These are phyloP conservation scores for Pythium phragmitis DNA, from an alignment of 352 stramenopile genomes.

Conservation along the genomic window DNA sequence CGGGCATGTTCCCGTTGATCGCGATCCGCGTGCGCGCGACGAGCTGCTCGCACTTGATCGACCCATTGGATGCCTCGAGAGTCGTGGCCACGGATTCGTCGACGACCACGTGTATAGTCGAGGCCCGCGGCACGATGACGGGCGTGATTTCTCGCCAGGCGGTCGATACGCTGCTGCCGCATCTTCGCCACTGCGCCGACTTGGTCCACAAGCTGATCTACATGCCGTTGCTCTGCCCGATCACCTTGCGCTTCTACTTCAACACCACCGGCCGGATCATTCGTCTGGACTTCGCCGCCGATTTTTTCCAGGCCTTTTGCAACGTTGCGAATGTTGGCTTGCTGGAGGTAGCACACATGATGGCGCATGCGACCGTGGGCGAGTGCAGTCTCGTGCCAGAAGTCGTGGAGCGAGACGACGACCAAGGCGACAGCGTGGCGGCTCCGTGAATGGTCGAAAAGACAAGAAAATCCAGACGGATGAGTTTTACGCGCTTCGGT, in stretches of 20 bases:
- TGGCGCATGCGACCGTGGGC: conserved; percentile 1
- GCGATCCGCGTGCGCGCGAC: conserved; percentile 8
- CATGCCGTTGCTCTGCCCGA: conserved; percentile 10
- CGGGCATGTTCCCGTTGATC: conserved; percentile 16
- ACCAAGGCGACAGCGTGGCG: not conserved
- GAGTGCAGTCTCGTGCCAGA: not conserved
- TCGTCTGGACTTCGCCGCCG: conserved; percentile 12
- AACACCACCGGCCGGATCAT: conserved; percentile 8
- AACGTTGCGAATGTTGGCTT: conserved; percentile 9
- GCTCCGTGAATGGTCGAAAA: not conserved
- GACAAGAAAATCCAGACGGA: no score
- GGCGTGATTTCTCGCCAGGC: conserved; percentile 11
- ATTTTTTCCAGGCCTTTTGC: conserved; percentile 18
- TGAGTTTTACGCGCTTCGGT: no score
- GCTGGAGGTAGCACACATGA: conserved; percentile 13
- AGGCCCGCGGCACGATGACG: conserved; percentile 5
- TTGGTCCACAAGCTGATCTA: conserved; percentile 8
- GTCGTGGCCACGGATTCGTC: not conserved
- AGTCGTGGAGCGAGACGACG: not conserved
- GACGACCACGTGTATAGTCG: conserved; percentile 3
- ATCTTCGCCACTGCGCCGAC: conserved; percentile 5
- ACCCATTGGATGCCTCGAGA: not conserved
- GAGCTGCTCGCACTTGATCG: conserved; percentile 2
- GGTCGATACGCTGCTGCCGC: conserved; percentile 7
- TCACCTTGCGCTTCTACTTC: conserved; percentile 17